Conservation (phyloP, 805 yeast genomes). For the Pichia sporocuriosa region DNA sequence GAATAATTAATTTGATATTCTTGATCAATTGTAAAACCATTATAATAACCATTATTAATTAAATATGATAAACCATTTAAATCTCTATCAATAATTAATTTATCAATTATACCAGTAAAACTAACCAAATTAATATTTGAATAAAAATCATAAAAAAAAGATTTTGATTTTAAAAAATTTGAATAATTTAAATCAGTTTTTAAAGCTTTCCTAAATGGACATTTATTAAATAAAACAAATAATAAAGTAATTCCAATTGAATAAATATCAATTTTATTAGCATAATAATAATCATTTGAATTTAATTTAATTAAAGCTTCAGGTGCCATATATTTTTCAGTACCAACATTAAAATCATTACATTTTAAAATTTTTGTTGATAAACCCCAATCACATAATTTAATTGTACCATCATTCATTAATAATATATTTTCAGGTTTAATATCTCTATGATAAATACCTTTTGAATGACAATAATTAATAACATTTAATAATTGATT, state of each 20-base stretch:
- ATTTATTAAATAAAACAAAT: constrained; percentile 43
- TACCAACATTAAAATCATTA: constrained; percentile 40
- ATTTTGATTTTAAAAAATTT: constrained; percentile 35
- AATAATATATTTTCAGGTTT: constrained; percentile 68
- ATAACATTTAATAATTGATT: constrained; percentile 49
- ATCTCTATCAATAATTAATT: constrained; percentile 37
- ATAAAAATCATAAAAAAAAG: constrained; percentile 43
- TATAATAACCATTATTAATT: constrained; percentile 23
- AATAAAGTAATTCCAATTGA: constrained; percentile 46
- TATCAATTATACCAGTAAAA: constrained; percentile 34
- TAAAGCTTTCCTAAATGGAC: constrained; percentile 42
- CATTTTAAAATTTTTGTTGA: constrained; percentile 35
- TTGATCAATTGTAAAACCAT: constrained; percentile 43
- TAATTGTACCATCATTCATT: constrained; percentile 43
- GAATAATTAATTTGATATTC: constrained; percentile 30
- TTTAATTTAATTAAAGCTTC: constrained; percentile 29
- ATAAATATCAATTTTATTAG: constrained; percentile 47
- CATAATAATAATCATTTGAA: constrained; percentile 29
- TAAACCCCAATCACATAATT: constrained; percentile 72
- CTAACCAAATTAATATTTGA: constrained; percentile 39
- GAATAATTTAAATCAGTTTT: constrained; percentile 37
- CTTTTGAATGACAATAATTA: constrained; percentile 46
- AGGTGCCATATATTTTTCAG: constrained; percentile 58
- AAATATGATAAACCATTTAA: constrained; percentile 28
- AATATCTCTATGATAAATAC: constrained; percentile 63